Percentiles rank a stretch among this genome's conserved stretches.
These are phyloP conservation scores for Bryoerythrophyllum caledonicum DNA, from an alignment of 225 moss, liverwort and hornwort genomes.

Conservation along the genomic window DNA sequence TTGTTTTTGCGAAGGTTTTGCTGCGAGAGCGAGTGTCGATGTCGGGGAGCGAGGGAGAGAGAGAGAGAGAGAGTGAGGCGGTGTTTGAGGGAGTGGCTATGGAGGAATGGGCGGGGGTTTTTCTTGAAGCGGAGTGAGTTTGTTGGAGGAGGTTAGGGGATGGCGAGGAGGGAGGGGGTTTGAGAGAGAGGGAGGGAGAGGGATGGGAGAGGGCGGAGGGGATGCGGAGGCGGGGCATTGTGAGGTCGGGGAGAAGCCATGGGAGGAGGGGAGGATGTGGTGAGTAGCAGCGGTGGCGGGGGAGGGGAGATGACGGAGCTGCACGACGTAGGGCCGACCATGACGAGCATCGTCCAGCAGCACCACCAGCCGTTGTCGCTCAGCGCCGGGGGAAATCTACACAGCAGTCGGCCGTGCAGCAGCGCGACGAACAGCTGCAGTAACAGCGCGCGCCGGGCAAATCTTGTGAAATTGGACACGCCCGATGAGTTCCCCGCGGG, in stretches of 20 bases:
- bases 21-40: background rate
- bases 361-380: constrained; percentile 27
- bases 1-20: constrained; percentile 9
- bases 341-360: constrained; percentile 30
- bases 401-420: constrained; percentile 16
- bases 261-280: constrained; percentile 25
- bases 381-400: constrained; percentile 10
- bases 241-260: constrained; percentile 6
- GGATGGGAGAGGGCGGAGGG: background rate
- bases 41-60: background rate
- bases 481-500: constrained; percentile 52
- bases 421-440: constrained; percentile 33
- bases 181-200: background rate
- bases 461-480: constrained; percentile 35
- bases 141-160: background rate
- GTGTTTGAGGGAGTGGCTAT: constrained; percentile 20
- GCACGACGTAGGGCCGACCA: constrained; percentile 25
- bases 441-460: constrained; percentile 13
- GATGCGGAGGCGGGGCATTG: constrained; percentile 19
- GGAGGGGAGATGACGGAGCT: constrained; percentile 31
- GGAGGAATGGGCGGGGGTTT: constrained; percentile 38
- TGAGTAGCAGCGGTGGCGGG: constrained; percentile 14
- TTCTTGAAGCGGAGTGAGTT: constrained; percentile 22
- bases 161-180: background rate
- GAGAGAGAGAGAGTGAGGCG: background rate